Percentiles rank a stretch among this genome's conserved stretches.
Conservation (phyloP, 2,329 filamentous ascomycete species). For the Fusarium sp. region DNA sequence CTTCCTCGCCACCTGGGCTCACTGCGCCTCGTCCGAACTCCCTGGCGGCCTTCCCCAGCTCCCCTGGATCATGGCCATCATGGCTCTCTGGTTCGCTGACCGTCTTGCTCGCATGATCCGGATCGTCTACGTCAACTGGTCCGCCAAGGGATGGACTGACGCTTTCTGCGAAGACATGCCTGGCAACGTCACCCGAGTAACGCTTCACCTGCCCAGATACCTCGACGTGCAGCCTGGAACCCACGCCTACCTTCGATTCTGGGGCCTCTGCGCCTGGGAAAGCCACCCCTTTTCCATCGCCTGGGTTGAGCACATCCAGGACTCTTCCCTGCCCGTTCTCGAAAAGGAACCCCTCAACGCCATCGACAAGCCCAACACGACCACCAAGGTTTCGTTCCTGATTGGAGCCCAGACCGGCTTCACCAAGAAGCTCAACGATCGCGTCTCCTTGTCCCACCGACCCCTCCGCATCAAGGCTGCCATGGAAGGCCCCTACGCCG, state of each 20-base stretch:
- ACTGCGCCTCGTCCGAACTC: conserved; percentile 76
- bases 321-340: conserved; percentile 53
- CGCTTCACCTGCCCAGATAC: conserved; percentile 75
- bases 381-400: conserved; percentile 79
- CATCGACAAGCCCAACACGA: conserved; percentile 56
- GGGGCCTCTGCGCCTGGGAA: conserved; percentile 74
- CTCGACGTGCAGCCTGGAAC: conserved; percentile 76
- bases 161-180: conserved; percentile 76
- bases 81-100: conserved; percentile 83
- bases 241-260: conserved; percentile 81
- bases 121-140: conserved; percentile 76
- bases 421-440: conserved; percentile 83
- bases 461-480: conserved; percentile 76
- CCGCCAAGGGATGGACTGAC: conserved; percentile 68
- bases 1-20: conserved; percentile 81
- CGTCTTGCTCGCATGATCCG: conserved; percentile 72
- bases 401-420: conserved; percentile 90
- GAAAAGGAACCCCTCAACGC: conserved; percentile 57
- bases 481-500: conserved; percentile 90
- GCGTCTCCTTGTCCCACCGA: conserved; percentile 67
- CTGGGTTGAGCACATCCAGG: conserved; percentile 72
- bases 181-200: conserved; percentile 77
- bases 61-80: conserved; percentile 78
- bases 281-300: conserved; percentile 84
- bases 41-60: conserved; percentile 77